Conservation (phyloP, 2,329 filamentous ascomycete species). For the Lasiodiplodia citricola region DNA sequence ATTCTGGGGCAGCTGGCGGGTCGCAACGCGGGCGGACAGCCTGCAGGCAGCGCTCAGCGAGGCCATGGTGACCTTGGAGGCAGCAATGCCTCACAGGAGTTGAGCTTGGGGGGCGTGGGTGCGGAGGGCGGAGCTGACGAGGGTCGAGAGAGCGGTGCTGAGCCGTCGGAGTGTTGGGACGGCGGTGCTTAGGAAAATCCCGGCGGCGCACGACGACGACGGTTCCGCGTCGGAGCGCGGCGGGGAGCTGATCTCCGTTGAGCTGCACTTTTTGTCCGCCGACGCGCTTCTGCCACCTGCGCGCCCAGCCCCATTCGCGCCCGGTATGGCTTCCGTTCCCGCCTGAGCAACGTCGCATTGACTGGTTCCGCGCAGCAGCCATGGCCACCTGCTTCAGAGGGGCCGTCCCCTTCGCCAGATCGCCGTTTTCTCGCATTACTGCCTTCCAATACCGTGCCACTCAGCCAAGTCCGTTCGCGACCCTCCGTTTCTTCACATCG, state of each 20-base stretch:
- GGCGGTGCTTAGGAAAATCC: slow-evolving; percentile 25
- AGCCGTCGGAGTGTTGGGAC: slow-evolving; percentile 24
- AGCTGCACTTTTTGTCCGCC: slow-evolving; percentile 20
- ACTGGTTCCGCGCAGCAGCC: neutral
- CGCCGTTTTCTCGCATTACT: neutral
- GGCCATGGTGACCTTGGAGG: slow-evolving; percentile 58
- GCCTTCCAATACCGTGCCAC: slow-evolving; percentile 4
- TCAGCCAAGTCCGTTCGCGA: slow-evolving; percentile 1
- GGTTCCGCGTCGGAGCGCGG: slow-evolving; percentile 25
- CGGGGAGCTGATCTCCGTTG: slow-evolving; percentile 26
- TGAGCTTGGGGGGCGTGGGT: slow-evolving; percentile 1
- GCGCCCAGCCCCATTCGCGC: slow-evolving; percentile 8
- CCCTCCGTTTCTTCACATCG: slow-evolving; percentile 9
- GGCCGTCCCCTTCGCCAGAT: neutral
- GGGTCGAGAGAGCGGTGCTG: slow-evolving; percentile 11
- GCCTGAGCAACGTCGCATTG: slow-evolving; percentile 3
- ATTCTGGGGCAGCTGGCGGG: slow-evolving; percentile 60
- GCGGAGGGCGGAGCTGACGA: slow-evolving; percentile 10
- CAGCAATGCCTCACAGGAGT: slow-evolving; percentile 23
- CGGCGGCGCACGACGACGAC: slow-evolving; percentile 11
- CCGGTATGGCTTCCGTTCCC: slow-evolving; percentile 7
- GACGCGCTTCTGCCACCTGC: slow-evolving; percentile 14
- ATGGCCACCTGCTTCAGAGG: slow-evolving; percentile 20
- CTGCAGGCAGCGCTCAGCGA: slow-evolving; percentile 69
- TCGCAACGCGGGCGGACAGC: slow-evolving; percentile 65